These are phyloP conservation scores for Dichotomopilus funicola DNA, from an alignment of 2,329 filamentous ascomycete species.

Conservation along the genomic window DNA sequence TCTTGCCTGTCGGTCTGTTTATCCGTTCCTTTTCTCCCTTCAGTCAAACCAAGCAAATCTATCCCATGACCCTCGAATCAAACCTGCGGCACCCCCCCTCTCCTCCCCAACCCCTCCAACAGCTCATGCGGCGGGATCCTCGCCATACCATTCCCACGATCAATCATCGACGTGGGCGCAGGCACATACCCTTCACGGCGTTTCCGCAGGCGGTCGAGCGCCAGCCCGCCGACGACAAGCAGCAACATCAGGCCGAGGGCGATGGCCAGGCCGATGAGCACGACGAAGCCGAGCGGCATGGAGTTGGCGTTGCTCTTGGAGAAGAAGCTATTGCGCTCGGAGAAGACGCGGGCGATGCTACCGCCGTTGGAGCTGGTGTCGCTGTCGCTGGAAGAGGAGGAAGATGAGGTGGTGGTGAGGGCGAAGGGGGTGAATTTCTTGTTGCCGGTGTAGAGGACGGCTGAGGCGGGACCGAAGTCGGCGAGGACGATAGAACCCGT, in stretches of 20 bases:
- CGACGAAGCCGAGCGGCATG: constrained; percentile 68
- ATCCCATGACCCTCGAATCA: constrained; percentile 27
- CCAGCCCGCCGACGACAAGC: constrained; percentile 66
- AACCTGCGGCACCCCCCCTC: constrained; percentile 43
- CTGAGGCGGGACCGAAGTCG: constrained; percentile 72
- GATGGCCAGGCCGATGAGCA: constrained; percentile 74
- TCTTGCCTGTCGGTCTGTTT: too few relatives aligned
- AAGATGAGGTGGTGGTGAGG: constrained; percentile 56
- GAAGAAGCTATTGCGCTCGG: constrained; percentile 75
- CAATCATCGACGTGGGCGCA: constrained; percentile 62
- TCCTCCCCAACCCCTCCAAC: constrained; percentile 46
- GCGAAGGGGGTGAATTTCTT: constrained; percentile 71
- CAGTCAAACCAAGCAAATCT: too few relatives aligned
- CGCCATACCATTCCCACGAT: constrained; percentile 51
- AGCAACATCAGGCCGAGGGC: constrained; percentile 71
- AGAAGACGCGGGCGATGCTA: constrained; percentile 75
- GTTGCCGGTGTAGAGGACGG: constrained; percentile 75
- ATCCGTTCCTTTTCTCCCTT: too few relatives aligned
- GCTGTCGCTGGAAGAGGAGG: not conserved
- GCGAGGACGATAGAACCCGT: constrained; percentile 76
- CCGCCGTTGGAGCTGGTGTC: constrained; percentile 45
- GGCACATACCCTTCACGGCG: constrained; percentile 73
- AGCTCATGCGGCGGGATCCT: constrained; percentile 57
- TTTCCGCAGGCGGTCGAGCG: constrained; percentile 69
- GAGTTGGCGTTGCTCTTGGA: constrained; percentile 43